Evolutionary conservation across 129 eudicot species (phyloP).

Genomic region (Lactuca saligna): DNA sequence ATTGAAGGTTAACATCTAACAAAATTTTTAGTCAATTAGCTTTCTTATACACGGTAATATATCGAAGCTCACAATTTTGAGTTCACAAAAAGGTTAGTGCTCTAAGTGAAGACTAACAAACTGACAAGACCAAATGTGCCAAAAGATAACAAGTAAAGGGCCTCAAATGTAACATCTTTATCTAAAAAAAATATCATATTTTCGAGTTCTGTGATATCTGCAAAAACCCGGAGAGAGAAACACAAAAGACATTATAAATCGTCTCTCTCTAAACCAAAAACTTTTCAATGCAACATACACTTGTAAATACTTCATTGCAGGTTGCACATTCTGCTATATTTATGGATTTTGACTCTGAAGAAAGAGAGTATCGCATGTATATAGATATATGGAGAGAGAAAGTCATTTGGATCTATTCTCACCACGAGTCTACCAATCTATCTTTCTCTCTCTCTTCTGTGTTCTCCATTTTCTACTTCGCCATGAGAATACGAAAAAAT

Average conservation of each 20-base stretch:
- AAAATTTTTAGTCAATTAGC: neutral
- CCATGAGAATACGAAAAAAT: slow-evolving; percentile 27
- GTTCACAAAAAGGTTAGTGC: neutral
- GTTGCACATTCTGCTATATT: neutral
- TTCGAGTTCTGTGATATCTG: slow-evolving; percentile 7
- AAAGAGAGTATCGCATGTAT: neutral
- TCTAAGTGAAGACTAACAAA: neutral
- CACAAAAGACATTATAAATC: neutral
- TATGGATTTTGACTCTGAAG: neutral
- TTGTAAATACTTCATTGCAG: neutral
- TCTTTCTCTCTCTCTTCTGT: neutral
- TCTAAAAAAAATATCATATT: slow-evolving; percentile 4
- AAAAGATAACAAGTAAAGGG: neutral
- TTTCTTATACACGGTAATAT: neutral
- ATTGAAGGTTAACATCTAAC: neutral
- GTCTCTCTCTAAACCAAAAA: neutral
- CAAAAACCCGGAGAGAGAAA: slow-evolving; percentile 9
- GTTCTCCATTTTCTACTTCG: neutral
- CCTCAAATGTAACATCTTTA: neutral
- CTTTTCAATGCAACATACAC: neutral
- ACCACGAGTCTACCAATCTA: neutral
- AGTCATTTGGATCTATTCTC: slow-evolving; percentile 4
- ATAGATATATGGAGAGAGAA: slow-evolving; percentile 10
- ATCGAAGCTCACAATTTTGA: neutral
- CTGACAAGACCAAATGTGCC: neutral